Percentiles rank a stretch among this genome's conserved stretches.
Conservation (phyloP, 495 filamentous ascomycete species). For the Astrothelium macrocarpum region DNA sequence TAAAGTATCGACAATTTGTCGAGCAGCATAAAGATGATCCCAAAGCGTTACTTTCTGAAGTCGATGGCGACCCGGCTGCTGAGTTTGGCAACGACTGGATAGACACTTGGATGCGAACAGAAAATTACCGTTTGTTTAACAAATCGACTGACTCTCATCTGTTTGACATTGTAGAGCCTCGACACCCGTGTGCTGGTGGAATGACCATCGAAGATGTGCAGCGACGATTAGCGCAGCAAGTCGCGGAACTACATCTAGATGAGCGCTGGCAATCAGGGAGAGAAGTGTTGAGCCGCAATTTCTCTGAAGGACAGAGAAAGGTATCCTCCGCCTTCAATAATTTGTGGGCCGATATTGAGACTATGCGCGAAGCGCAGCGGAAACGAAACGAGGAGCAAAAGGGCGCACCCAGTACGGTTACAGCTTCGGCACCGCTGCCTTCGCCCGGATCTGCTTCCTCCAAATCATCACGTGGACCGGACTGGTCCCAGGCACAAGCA, state of each 20-base stretch:
- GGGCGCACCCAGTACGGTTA: constrained; percentile 11
- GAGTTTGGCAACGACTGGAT: constrained; percentile 74
- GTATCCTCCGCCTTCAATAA: constrained; percentile 74
- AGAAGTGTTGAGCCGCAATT: constrained; percentile 67
- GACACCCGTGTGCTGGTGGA: constrained; percentile 89
- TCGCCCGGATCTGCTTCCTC: constrained; percentile 8
- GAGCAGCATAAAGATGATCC: constrained; percentile 49
- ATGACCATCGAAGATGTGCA: constrained; percentile 93
- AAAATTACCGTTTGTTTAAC: constrained; percentile 82
- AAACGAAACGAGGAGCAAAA: constrained; percentile 42
- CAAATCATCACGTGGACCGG: constrained; percentile 35
- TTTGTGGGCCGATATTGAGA: constrained; percentile 81
- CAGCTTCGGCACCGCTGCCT: constrained; percentile 3
- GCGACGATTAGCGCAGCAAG: constrained; percentile 66
- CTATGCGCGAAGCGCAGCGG: constrained; percentile 70
- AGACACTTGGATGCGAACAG: constrained; percentile 72
- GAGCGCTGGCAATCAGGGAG: constrained; percentile 67
- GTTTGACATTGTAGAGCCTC: constrained; percentile 88
- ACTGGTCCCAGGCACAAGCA: constrained; percentile 58
- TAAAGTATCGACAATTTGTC: constrained; percentile 82
- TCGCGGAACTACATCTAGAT: constrained; percentile 74
- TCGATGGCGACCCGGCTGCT: constrained; percentile 73
- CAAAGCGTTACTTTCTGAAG: constrained; percentile 48
- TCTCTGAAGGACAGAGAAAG: constrained; percentile 77
- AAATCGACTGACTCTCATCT: constrained; percentile 71